phyloP scores from a whole-genome alignment of 805 yeast genomes.

The Cyberlindnera americana region DNA sequence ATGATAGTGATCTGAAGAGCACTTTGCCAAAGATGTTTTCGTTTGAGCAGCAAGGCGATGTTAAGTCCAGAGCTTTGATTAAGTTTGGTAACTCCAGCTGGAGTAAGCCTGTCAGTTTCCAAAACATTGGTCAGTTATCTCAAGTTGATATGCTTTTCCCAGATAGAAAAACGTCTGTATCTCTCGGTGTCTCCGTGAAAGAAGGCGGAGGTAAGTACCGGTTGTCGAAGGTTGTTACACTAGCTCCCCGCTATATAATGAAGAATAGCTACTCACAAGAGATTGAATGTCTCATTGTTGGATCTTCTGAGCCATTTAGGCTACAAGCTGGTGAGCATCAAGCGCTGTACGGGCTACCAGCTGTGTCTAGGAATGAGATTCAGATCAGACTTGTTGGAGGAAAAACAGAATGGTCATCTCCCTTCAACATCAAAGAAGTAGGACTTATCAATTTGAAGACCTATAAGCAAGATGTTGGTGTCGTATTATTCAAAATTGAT shows the following conservation, averaged over 20 bases:
- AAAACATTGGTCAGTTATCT: constrained; percentile 80
- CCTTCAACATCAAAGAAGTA: constrained; percentile 77
- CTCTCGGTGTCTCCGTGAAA: constrained; percentile 66
- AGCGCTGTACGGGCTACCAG: constrained; percentile 65
- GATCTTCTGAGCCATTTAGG: constrained; percentile 49
- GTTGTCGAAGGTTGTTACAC: constrained; percentile 68
- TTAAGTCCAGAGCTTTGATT: constrained; percentile 62
- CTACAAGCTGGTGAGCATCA: constrained; percentile 44
- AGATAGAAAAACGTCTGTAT: constrained; percentile 56
- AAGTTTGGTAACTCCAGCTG: constrained; percentile 65
- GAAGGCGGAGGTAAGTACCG: constrained; percentile 88
- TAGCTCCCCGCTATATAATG: constrained; percentile 80
- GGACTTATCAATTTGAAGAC: constrained; percentile 80
- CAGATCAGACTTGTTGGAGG: constrained; percentile 54
- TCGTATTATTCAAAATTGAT: constrained; percentile 66
- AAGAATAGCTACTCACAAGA: constrained; percentile 56
- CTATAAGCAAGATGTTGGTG: constrained; percentile 59
- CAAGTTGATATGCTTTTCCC: constrained; percentile 51
- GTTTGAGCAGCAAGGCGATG: constrained; percentile 55
- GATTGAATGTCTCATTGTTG: constrained; percentile 63
- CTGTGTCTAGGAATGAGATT: constrained; percentile 55
- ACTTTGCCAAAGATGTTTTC: constrained; percentile 80
- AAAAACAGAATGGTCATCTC: constrained; percentile 76
- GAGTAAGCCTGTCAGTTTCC: constrained; percentile 76
- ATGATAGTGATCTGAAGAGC: constrained; percentile 30